phyloP scores from a whole-genome alignment of 2,329 filamentous ascomycete species.

The Dactylellina cionopaga region DNA sequence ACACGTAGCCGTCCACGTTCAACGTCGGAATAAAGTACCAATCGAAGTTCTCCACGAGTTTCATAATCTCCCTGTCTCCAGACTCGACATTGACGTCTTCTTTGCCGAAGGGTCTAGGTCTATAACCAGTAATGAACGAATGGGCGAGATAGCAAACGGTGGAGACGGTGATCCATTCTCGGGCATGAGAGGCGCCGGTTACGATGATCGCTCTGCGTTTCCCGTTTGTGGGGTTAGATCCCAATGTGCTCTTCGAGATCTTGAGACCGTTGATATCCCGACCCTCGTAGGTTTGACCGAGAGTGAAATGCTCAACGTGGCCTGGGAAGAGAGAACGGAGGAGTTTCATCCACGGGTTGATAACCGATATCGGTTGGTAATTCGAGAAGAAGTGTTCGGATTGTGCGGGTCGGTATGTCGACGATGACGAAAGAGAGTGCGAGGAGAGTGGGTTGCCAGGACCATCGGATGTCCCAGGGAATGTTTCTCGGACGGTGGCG shows the following conservation, averaged over 20 bases:
- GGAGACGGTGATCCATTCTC: constrained; percentile 95
- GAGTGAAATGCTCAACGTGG: constrained; percentile 75
- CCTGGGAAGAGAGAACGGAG: constrained; percentile 89
- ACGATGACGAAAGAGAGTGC: constrained; percentile 51
- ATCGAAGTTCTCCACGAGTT: constrained; percentile 83
- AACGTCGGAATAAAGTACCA: constrained; percentile 86
- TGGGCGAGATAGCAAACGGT: constrained; percentile 92
- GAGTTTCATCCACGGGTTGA: constrained; percentile 90
- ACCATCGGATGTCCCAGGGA: constrained; percentile 65
- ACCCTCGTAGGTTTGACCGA: constrained; percentile 89
- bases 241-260: constrained; percentile 61
- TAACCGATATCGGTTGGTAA: constrained; percentile 87
- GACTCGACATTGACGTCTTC: constrained; percentile 45
- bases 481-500: constrained; percentile 79
- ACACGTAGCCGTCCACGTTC: constrained; percentile 94
- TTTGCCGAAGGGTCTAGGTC: constrained; percentile 68
- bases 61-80: constrained; percentile 68
- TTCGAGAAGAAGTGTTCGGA: constrained; percentile 81
- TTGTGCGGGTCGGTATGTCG: constrained; percentile 57
- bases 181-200: constrained; percentile 86
- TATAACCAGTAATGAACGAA: constrained; percentile 83
- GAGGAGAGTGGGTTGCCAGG: constrained; percentile 54
- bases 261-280: constrained; percentile 84
- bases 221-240: constrained; percentile 63
- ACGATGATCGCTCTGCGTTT: constrained; percentile 77